Percentiles rank a stretch among this genome's conserved stretches.
phyloP scores from a whole-genome alignment of 257 asterid species.

The Solanum lycopersicoides region DNA sequence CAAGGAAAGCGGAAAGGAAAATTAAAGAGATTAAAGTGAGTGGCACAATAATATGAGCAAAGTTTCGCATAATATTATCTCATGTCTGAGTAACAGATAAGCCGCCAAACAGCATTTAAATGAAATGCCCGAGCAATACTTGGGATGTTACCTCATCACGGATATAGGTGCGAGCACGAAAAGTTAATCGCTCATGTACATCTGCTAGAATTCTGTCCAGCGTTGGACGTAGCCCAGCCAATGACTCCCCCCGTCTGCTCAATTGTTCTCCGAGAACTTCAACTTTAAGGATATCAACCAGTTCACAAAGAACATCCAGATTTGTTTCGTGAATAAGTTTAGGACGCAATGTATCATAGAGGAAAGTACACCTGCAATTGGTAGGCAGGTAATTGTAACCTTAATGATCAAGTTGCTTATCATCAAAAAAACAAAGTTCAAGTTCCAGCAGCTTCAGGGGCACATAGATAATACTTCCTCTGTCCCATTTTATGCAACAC shows the following conservation, averaged over 20 bases:
- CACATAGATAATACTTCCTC: background rate
- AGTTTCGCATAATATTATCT: background rate
- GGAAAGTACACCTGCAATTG: constrained; percentile 77
- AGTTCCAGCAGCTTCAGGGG: background rate
- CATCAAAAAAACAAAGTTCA: background rate
- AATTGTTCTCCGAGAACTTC: constrained; percentile 94
- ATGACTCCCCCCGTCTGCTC: constrained; percentile 76
- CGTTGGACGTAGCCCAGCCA: constrained; percentile 90
- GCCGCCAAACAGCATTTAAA: background rate
- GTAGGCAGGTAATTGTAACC: background rate
- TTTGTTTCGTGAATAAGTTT: constrained; percentile 96
- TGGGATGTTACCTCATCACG: constrained; percentile 75
- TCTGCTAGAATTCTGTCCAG: constrained; percentile 92
- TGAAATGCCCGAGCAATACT: background rate
- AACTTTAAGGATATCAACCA: constrained; percentile 88
- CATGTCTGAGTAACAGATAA: background rate
- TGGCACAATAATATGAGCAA: background rate
- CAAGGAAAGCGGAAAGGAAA: background rate
- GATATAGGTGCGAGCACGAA: constrained; percentile 94
- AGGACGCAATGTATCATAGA: constrained; percentile 93
- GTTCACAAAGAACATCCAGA: constrained; percentile 94
- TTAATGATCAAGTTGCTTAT: background rate
- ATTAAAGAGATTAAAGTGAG: background rate
- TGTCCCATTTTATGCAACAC: background rate
- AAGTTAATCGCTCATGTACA: constrained; percentile 93